phyloP scores from a whole-genome alignment of 768 basidiomycete genomes.

The Serendipita sp. region DNA sequence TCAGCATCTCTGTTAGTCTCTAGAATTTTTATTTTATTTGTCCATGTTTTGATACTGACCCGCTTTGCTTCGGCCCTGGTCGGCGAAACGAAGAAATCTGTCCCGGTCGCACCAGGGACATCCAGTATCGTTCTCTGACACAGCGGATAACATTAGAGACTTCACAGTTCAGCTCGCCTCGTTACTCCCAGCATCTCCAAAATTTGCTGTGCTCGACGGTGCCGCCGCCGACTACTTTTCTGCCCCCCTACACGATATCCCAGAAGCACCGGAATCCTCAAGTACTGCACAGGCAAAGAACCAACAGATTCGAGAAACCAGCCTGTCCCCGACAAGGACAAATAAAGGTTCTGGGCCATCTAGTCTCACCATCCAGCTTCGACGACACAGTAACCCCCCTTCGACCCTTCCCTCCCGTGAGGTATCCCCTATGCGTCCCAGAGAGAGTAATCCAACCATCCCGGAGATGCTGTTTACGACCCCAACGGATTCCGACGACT shows the following conservation, averaged over 20 bases:
- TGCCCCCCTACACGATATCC: conserved; percentile 10
- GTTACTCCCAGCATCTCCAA: conserved; percentile 17
- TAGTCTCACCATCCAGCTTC: neutral
- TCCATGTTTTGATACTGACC: neutral
- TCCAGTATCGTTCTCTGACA: conserved; percentile 25
- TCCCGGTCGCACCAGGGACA: conserved; percentile 1
- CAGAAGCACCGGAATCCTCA: conserved; percentile 8
- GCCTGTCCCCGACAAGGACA: neutral
- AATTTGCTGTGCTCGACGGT: neutral
- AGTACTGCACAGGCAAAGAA: neutral
- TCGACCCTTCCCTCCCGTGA: neutral
- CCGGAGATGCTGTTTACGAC: neutral
- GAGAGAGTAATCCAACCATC: neutral
- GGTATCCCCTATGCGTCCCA: neutral
- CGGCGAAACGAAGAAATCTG: conserved; percentile 2
- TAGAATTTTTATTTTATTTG: neutral
- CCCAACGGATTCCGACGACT: neutral
- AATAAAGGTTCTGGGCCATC: neutral
- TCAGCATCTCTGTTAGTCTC: neutral
- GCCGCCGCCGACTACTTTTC: conserved; percentile 5
- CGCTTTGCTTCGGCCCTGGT: neutral
- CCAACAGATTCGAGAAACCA: neutral
- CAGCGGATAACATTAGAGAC: conserved; percentile 46
- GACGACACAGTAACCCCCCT: neutral
- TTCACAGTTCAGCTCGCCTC: conserved; percentile 51